These are phyloP conservation scores for Plasmodium ovale DNA, from an alignment of 169 alveolate genomes.

Conservation along the genomic window DNA sequence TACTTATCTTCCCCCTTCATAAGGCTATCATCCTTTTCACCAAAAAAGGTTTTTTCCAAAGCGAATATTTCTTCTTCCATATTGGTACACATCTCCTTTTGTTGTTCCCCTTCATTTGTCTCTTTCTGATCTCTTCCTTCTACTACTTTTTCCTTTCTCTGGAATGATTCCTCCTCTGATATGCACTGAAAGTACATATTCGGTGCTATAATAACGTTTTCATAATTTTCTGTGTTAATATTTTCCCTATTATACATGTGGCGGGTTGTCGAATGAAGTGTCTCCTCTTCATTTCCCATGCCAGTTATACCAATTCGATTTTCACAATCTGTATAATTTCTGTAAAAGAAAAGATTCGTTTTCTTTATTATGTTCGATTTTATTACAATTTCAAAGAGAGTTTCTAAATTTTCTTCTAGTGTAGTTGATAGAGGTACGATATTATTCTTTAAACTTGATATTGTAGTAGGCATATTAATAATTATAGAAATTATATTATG, in stretches of 20 bases:
- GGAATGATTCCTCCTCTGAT: neutral
- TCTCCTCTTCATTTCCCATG: conserved; percentile 20
- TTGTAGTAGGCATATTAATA: conserved; percentile 49
- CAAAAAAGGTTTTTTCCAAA: conserved; percentile 50
- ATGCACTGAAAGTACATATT: conserved; percentile 41
- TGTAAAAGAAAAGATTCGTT: conserved; percentile 20
- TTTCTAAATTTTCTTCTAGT: conserved; percentile 57
- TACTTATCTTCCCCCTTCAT: neutral
- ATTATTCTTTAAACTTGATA: conserved; percentile 51
- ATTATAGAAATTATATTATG: conserved; percentile 62
- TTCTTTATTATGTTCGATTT: conserved; percentile 37
- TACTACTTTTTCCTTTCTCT: neutral
- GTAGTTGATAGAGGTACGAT: conserved; percentile 49
- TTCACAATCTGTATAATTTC: conserved; percentile 19
- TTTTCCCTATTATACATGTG: neutral
- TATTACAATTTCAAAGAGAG: conserved; percentile 34
- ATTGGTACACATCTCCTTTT: no score
- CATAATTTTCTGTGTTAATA: neutral
- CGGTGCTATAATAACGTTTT: conserved; percentile 10
- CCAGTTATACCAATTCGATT: neutral
- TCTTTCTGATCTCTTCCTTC: neutral
- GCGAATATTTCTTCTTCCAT: conserved; percentile 4
- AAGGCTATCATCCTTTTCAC: conserved; percentile 5
- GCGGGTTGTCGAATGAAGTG: neutral
- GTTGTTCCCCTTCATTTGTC: neutral